Evolutionary conservation across 768 basidiomycete genomes (phyloP).

Genomic region (Podaxis sp.): DNA sequence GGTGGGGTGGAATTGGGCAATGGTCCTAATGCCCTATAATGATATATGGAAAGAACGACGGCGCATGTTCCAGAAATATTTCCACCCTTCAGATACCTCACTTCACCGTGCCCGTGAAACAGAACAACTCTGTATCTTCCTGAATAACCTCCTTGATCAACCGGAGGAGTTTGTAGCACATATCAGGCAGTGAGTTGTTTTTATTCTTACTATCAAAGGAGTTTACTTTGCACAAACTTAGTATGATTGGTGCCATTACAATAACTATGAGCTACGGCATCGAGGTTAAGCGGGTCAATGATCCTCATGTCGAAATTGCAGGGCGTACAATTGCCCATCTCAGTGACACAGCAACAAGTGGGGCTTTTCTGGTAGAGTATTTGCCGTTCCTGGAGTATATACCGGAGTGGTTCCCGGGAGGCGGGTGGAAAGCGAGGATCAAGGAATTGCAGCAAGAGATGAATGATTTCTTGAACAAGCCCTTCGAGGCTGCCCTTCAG

Average conservation of each 20-base stretch:
- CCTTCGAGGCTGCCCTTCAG: constrained; percentile 17
- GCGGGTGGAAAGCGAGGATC: constrained; percentile 35
- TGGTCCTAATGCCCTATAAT: constrained; percentile 20
- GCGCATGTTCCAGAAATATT: constrained; percentile 21
- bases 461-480: constrained; percentile 17
- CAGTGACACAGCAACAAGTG: background rate
- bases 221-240: background rate
- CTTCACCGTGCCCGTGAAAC: constrained; percentile 19
- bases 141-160: constrained; percentile 17
- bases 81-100: constrained; percentile 15
- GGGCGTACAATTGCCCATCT: background rate
- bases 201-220: background rate
- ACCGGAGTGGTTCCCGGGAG: constrained; percentile 46
- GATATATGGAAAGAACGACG: constrained; percentile 19
- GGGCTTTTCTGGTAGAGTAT: constrained; percentile 18
- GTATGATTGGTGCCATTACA: constrained; percentile 11
- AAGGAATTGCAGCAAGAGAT: constrained; percentile 14
- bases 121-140: constrained; percentile 19
- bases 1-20: constrained; percentile 18
- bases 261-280: constrained; percentile 10
- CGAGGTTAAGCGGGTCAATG: background rate
- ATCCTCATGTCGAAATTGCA: constrained; percentile 5
- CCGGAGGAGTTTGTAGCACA: constrained; percentile 20
- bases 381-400: constrained; percentile 31
- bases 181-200: constrained; percentile 20